Conservation (phyloP, 257 asterid genomes). For the Capsicum chinense region DNA sequence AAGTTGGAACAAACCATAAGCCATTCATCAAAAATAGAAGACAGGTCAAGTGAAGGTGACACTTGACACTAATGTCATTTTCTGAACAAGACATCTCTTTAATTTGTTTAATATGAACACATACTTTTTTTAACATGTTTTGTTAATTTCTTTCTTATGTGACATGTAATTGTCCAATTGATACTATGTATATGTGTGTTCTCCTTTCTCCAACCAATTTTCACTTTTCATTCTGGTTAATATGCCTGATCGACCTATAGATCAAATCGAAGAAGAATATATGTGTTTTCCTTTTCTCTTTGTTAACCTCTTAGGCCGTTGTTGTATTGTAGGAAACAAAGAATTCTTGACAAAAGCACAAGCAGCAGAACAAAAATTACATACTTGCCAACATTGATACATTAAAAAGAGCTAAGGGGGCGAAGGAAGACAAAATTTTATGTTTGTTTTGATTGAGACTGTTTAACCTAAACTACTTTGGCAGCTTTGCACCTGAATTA, state of each 20-base stretch:
- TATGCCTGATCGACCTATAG: too few species aligned
- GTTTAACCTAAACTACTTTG: background rate
- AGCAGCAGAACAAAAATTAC: too few species aligned
- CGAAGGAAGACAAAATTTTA: too few species aligned
- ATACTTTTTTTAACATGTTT: background rate
- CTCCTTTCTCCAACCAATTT: background rate
- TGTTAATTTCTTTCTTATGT: background rate
- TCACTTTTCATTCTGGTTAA: background rate
- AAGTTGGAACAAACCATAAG: background rate
- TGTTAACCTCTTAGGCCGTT: too few species aligned
- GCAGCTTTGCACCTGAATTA: background rate
- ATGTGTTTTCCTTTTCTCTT: too few species aligned
- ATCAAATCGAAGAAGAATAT: too few species aligned
- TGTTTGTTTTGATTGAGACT: too few species aligned
- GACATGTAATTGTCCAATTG: background rate
- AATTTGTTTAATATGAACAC: background rate
- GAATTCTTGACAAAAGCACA: too few species aligned
- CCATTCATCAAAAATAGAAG: background rate
- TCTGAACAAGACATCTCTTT: background rate
- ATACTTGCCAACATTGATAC: too few species aligned
- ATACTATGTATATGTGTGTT: background rate
- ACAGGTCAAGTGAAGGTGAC: constrained; percentile 19
- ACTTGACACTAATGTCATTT: constrained; percentile 5
- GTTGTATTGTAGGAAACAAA: too few species aligned
- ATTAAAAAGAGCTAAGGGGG: too few species aligned